These are phyloP conservation scores for Mycena vulgaris DNA, from an alignment of 768 basidiomycete genomes.

Conservation along the genomic window DNA sequence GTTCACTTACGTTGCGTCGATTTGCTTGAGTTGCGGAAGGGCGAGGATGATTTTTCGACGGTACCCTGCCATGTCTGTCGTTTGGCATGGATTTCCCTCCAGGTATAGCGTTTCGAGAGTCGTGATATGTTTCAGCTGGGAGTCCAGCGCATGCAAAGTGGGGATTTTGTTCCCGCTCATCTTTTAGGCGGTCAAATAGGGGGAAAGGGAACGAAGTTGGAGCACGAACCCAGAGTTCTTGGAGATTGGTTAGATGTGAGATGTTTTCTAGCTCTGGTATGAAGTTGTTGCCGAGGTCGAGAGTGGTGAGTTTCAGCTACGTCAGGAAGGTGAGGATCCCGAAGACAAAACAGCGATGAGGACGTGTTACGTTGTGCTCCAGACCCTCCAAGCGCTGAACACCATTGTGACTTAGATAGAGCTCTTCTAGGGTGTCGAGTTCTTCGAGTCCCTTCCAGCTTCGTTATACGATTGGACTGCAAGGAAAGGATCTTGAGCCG, in stretches of 20 bases:
- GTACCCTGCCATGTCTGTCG: slow-evolving; percentile 81
- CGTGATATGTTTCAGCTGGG: slow-evolving; percentile 71
- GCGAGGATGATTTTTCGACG: slow-evolving; percentile 91
- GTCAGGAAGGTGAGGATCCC: neutral
- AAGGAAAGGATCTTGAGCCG: slow-evolving; percentile 89
- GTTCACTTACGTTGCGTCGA: slow-evolving; percentile 92
- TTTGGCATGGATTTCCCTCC: slow-evolving; percentile 95
- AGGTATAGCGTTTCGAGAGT: slow-evolving; percentile 92
- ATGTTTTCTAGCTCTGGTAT: slow-evolving; percentile 86
- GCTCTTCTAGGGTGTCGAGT: slow-evolving; percentile 83
- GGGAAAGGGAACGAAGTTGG: neutral
- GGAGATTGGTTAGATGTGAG: slow-evolving; percentile 81
- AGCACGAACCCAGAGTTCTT: slow-evolving; percentile 91
- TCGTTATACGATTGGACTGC: slow-evolving; percentile 94
- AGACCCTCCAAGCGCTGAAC: slow-evolving; percentile 87
- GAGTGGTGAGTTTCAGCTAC: slow-evolving; percentile 79
- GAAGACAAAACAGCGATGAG: neutral
- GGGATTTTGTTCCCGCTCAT: slow-evolving; percentile 91
- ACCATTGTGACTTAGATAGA: slow-evolving; percentile 97
- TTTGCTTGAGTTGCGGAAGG: slow-evolving; percentile 91
- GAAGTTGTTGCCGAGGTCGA: slow-evolving; percentile 92
- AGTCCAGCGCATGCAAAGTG: slow-evolving; percentile 76
- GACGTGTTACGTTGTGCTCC: slow-evolving; percentile 79
- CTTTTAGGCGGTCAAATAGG: slow-evolving; percentile 56
- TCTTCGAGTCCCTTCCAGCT: slow-evolving; percentile 86